These are phyloP conservation scores for Didymella pinodella DNA, from an alignment of 2,329 filamentous ascomycete genomes.

Conservation along the genomic window DNA sequence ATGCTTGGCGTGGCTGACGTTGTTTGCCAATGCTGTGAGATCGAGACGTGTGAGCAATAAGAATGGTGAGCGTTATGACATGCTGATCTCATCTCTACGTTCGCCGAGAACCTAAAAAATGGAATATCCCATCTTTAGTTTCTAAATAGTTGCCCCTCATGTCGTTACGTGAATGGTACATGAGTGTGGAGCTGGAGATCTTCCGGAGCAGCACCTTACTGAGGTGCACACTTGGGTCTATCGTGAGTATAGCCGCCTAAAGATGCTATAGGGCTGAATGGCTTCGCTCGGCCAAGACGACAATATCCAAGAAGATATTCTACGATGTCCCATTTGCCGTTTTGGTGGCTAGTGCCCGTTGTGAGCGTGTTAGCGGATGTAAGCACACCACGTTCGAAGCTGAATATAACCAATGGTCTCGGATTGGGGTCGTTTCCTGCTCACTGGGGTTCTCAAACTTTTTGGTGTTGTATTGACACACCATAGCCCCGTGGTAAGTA, in stretches of 20 bases:
- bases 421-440: neutral
- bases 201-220: neutral
- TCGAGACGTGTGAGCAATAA: neutral
- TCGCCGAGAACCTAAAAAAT: neutral
- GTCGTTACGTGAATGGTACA: no score
- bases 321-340: conserved; percentile 25
- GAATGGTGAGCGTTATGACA: conserved; percentile 1
- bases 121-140: neutral
- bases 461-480: neutral
- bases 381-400: conserved; percentile 23
- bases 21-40: conserved; percentile 9
- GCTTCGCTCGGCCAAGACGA: conserved; percentile 15
- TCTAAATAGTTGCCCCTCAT: neutral
- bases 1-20: conserved; percentile 19
- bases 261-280: neutral
- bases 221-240: neutral
- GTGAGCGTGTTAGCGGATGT: conserved; percentile 25
- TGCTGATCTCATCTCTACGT: conserved; percentile 10
- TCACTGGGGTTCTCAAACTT: neutral
- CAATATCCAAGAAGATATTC: conserved; percentile 14
- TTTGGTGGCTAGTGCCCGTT: conserved; percentile 25
- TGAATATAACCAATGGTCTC: neutral
- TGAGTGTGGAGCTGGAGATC: neutral
- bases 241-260: neutral
- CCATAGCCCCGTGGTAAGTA: conserved; percentile 13